Evolutionary conservation across 441 rosid species (phyloP), one percentile per base, ranked within the genome.

Genomic region (Syzygium syzygioides): DNA sequence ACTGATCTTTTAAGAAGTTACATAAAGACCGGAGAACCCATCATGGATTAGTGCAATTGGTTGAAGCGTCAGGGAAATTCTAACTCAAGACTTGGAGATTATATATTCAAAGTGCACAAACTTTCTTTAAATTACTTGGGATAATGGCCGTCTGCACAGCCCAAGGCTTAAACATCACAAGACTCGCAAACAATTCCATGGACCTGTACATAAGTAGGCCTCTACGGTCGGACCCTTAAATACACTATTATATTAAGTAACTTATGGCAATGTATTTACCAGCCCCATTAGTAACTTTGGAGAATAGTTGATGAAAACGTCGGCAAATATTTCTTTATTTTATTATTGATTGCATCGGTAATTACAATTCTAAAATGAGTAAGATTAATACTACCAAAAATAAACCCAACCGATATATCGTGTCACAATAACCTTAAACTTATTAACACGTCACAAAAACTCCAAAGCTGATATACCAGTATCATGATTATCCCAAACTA

Each of bases 391-490:
- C 17, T 37, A 15, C 0, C 4, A 14, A 54, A 64, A 30, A 64
- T n/a, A 30, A 7, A 8, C 0, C 15, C 19, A n/a, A n/a, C 34
- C 0, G 15, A 62, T 14, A 32, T 23, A 66, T 4, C 45, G 10
- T 32, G 26, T 13, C 45, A 1, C 79, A 9, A 9, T 68, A 4
- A 18, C 25, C 37, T 25, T 6, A 34, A 68, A 2, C 79, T 66
- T 7, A 68, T 68, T 30, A 30, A 7, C 1, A 0, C 15, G 5
- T 64, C 76, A 2, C 13, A 34, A 9, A 30, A 19, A 19, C 8
- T 14, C 23, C 57, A 19, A 19, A 55, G 20, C 23, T 55, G 10
- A 8, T 18, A 19, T 23, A 6, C 57, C 23, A 20, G 4, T 55
- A 18, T 4, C 57, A 18, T 23, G 8, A 19, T 55, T 19, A 19